Evolutionary conservation across 495 filamentous ascomycete genomes (phyloP), one percentile per base, ranked within the genome.

Genomic region (Friedmanniomyces endolithicus): DNA sequence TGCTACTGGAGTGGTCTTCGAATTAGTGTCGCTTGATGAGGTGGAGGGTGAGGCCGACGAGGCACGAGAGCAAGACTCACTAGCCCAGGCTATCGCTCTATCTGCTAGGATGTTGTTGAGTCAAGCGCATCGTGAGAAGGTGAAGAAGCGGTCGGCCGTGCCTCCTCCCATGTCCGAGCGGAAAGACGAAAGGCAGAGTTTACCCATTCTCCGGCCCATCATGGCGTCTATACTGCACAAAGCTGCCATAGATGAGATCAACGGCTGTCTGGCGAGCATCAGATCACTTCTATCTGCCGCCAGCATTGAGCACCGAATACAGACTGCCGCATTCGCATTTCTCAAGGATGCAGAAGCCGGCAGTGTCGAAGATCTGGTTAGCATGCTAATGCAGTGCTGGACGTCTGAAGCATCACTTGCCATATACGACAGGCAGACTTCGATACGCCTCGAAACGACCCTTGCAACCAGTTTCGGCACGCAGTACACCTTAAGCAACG

Each of bases 91-190:
- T 2, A 52, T 57, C 6, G 54, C 53, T 17, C 43, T 65, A 9
- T 41, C 58, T n/a, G 50, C 62, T 17, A 48, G 63, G n/a, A 25
- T 63, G 7, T 53, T 65, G 8, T 58, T 65, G 16, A 55, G 44
- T 12, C 61, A 63, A 14, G 55, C 61, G 23, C 61, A 65, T 43
- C 52, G 52, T 17, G 53, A 58, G 19, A 43, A 48, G 33, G 25
- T 61, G 22, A 46, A 54, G 25, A 54, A 48, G 24, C 54, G 61
- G 17, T 50, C 57, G 12, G 34, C 41, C n/a, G 29, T 61, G 4
- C 63, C 63, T 7, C 51, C 51, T 9, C 63, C 63, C 1, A 6
- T 63, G 14, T 56, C 52, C 14, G 59, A 59, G 14, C 44, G 41
- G 11, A 50, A 56, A 43, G 48, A 58, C 11, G 49, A 51, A 9